Evolutionary conservation across 106 monocot genomes (phyloP).

Genomic region (Phalaenopsis aphrodite): DNA sequence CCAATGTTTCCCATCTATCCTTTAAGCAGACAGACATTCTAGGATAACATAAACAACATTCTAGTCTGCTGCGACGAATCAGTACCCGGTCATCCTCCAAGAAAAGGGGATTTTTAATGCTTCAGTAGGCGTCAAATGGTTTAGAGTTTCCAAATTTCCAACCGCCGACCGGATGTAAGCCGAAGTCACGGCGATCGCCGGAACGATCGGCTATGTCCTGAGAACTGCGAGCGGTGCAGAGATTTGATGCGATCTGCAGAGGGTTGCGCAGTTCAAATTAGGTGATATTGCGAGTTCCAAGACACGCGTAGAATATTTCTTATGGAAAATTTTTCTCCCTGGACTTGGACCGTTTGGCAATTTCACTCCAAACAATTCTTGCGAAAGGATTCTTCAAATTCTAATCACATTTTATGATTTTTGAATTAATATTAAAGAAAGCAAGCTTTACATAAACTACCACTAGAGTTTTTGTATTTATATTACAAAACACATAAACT

Average conservation of each 20-base stretch:
- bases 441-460: too few species aligned
- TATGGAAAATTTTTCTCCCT: background rate
- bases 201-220: background rate
- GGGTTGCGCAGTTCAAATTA: background rate
- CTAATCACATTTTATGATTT: too few species aligned
- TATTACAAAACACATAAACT: too few species aligned
- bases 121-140: background rate
- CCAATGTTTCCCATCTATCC: background rate
- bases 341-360: background rate
- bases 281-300: background rate
- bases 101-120: background rate
- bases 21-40: background rate
- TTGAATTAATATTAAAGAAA: too few species aligned
- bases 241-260: background rate
- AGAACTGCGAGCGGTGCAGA: background rate
- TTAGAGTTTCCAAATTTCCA: slow-evolving; percentile 2
- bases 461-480: too few species aligned
- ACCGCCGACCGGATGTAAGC: background rate
- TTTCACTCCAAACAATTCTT: too few species aligned
- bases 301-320: background rate
- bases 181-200: background rate
- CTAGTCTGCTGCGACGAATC: background rate
- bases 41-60: background rate
- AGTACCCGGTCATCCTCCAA: slow-evolving; percentile 12
- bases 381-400: too few species aligned